Percentiles rank a stretch among this genome's conserved stretches.
Conservation (phyloP, 805 yeast species). For the Teunomyces kruisii region DNA sequence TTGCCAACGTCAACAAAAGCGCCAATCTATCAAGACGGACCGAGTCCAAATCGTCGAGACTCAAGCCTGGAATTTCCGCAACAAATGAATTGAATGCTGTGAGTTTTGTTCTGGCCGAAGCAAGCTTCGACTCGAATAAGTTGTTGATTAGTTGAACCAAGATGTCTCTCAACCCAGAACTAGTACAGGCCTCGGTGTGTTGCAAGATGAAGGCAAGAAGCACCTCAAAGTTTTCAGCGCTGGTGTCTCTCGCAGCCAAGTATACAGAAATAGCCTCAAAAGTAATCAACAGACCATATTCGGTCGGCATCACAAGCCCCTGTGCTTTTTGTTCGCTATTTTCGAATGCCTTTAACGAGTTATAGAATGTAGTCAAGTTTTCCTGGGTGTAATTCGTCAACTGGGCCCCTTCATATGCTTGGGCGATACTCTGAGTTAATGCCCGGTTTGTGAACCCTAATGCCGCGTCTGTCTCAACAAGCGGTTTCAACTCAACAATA, state of each 20-base stretch:
- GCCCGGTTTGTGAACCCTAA: neutral
- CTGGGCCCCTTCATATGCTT: neutral
- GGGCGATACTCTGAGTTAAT: neutral
- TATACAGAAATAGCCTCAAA: conserved; percentile 12
- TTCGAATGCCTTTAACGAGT: conserved; percentile 12
- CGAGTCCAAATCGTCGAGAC: conserved; percentile 14
- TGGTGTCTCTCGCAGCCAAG: conserved; percentile 6
- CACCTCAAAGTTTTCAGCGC: conserved; percentile 9
- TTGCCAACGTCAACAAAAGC: conserved; percentile 16
- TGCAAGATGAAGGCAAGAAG: conserved; percentile 12
- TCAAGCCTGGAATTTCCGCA: conserved; percentile 5
- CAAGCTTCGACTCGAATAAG: conserved; percentile 11
- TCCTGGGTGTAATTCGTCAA: neutral
- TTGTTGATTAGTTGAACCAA: conserved; percentile 13
- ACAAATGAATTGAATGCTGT: conserved; percentile 12
- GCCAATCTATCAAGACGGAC: conserved; percentile 24
- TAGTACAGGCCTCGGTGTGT: conserved; percentile 12
- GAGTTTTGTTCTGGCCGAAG: conserved; percentile 9
- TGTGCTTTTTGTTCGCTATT: conserved; percentile 14
- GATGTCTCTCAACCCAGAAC: conserved; percentile 12
- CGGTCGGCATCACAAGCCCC: conserved; percentile 12
- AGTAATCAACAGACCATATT: conserved; percentile 9
- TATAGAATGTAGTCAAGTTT: conserved; percentile 3
- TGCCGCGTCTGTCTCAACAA: neutral
- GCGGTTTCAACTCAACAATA: conserved; percentile 13